Evolutionary conservation across 2,329 filamentous ascomycete species (phyloP).

Genomic region (Trichoderma koningiopsis): DNA sequence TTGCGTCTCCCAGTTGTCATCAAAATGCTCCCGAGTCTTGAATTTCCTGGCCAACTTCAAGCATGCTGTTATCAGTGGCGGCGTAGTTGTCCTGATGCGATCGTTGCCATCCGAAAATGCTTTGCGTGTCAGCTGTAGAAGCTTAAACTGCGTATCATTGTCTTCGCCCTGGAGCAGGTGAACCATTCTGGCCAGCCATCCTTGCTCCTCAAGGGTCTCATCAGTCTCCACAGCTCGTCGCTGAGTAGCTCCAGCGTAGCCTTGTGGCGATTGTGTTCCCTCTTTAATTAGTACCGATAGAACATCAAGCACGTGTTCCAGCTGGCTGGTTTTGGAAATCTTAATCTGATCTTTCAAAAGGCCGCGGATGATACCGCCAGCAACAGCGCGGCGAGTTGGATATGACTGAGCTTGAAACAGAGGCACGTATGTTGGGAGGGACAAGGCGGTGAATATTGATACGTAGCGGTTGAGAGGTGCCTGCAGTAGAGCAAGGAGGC

Average conservation of each 20-base stretch:
- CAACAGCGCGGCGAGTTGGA: conserved; percentile 85
- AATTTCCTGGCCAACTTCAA: conserved; percentile 86
- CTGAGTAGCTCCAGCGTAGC: conserved; percentile 80
- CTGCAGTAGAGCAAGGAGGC: conserved; percentile 85
- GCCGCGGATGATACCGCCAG: conserved; percentile 80
- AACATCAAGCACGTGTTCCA: conserved; percentile 87
- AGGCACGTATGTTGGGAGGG: conserved; percentile 88
- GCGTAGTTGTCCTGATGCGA: conserved; percentile 92
- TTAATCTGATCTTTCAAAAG: conserved; percentile 80
- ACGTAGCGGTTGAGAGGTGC: conserved; percentile 87
- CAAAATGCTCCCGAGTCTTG: conserved; percentile 86
- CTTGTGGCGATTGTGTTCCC: conserved; percentile 78
- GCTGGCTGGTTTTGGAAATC: conserved; percentile 74
- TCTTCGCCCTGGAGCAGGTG: conserved; percentile 81
- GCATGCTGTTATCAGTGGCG: conserved; percentile 84
- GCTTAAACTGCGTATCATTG: conserved; percentile 92
- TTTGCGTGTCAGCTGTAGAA: conserved; percentile 84
- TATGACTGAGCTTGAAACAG: conserved; percentile 91
- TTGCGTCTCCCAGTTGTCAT: conserved; percentile 65
- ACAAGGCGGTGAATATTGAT: conserved; percentile 94
- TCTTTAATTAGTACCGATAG: conserved; percentile 92
- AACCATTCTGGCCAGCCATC: conserved; percentile 90
- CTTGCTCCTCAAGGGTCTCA: conserved; percentile 97
- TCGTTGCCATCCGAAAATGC: conserved; percentile 91
- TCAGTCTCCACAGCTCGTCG: conserved; percentile 82